Evolutionary conservation across 2,329 filamentous ascomycete species (phyloP).

Genomic region (Pseudocercospora cruenta): DNA sequence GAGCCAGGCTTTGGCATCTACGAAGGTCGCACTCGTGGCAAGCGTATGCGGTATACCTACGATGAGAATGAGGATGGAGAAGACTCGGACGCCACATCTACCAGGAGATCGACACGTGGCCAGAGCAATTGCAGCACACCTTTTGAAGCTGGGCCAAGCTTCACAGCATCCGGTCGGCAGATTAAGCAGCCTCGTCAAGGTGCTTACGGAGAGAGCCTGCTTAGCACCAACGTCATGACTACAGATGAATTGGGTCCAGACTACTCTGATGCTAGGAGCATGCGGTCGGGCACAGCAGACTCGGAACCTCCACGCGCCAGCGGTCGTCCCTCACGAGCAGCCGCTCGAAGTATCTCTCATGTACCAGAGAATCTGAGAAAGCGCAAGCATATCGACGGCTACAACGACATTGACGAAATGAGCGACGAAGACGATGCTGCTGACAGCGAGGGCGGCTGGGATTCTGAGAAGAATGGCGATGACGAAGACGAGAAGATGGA

Average conservation of each 20-base stretch:
- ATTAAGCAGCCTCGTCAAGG: constrained; percentile 68
- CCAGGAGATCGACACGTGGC: constrained; percentile 68
- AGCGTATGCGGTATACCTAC: constrained; percentile 95
- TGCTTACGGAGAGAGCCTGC: constrained; percentile 65
- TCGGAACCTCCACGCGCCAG: constrained; percentile 48
- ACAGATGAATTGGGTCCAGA: constrained; percentile 38
- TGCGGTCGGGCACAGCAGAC: constrained; percentile 45
- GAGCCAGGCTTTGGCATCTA: constrained; percentile 92
- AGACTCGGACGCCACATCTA: constrained; percentile 70
- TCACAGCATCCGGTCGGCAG: constrained; percentile 86
- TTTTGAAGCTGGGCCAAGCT: constrained; percentile 67
- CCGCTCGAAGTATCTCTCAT: constrained; percentile 34
- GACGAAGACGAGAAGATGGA: constrained; percentile 57
- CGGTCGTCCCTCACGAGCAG: constrained; percentile 43
- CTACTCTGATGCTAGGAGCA: constrained; percentile 26
- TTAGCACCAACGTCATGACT: constrained; percentile 57
- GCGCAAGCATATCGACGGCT: constrained; percentile 56
- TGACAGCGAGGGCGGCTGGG: constrained; percentile 67
- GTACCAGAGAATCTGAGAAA: constrained; percentile 41
- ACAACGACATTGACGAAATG: constrained; percentile 64
- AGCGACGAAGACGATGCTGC: constrained; percentile 66
- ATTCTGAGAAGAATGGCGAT: constrained; percentile 71
- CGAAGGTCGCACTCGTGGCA: constrained; percentile 92
- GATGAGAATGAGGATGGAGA: constrained; percentile 78
- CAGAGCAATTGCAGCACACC: constrained; percentile 66